phyloP scores from a whole-genome alignment of 495 filamentous ascomycete genomes.

The Aspergillus funiculosus region DNA sequence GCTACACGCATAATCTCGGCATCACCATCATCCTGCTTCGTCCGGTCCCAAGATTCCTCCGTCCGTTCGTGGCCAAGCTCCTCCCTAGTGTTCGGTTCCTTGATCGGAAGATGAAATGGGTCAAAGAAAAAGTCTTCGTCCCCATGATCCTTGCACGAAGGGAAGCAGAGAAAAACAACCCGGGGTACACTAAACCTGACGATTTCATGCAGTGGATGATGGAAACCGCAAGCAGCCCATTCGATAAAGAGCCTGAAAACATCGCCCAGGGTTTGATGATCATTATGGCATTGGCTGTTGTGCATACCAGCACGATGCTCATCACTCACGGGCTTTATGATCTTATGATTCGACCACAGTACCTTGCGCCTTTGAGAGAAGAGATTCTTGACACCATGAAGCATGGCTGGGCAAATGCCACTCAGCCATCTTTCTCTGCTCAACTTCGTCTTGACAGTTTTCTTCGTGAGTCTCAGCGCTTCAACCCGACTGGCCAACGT shows the following conservation, averaged over 20 bases:
- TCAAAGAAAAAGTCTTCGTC: constrained; percentile 27
- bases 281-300: constrained; percentile 27
- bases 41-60: constrained; percentile 32
- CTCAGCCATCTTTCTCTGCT: constrained; percentile 14
- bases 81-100: constrained; percentile 28
- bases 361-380: constrained; percentile 24
- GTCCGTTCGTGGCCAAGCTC: constrained; percentile 27
- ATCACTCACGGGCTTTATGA: constrained; percentile 34
- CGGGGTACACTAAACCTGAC: constrained; percentile 26
- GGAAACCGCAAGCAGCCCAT: constrained; percentile 25
- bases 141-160: constrained; percentile 29
- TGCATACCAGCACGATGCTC: constrained; percentile 32
- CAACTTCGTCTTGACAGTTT: constrained; percentile 33
- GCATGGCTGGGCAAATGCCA: constrained; percentile 24
- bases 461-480: constrained; percentile 33
- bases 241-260: constrained; percentile 20
- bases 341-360: constrained; percentile 27
- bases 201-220: constrained; percentile 41
- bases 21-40: constrained; percentile 27
- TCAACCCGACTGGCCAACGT: constrained; percentile 33
- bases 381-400: constrained; percentile 25
- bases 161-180: constrained; percentile 14
- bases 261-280: constrained; percentile 28
- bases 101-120: constrained; percentile 18
- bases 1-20: constrained; percentile 49